Evolutionary conservation across 257 asterid genomes (phyloP), one percentile per base, ranked within the genome.

Genomic region (Linaria vulgaris): DNA sequence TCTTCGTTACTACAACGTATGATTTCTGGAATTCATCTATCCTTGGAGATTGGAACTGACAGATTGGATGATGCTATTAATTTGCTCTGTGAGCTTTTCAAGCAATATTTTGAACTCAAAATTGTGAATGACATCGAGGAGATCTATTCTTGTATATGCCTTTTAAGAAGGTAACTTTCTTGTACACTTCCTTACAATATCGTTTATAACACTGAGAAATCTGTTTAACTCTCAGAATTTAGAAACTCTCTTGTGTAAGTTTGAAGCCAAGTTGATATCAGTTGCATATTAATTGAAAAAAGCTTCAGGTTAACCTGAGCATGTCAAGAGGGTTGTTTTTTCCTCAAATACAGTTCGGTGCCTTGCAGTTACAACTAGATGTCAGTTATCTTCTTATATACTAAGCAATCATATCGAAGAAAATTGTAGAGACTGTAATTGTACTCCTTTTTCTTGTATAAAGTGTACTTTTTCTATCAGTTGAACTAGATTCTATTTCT

Each of bases 101-200:
- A 76, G 84, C 91, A 89, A 75, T 92, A 92, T 57, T 50, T 80
- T 48, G 74, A 75, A 64, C 68, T 82, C 20, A 89, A 82, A 78
- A 76, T 92, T 59, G 76, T 77, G 66, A 77, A 80, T 38, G 99
- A 92, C 70, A 73, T 92, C 44, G 99, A 92, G 81, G 99, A 92
- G 88, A 86, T 92, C 43, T 82, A 92, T 74, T 43, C 72, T 23
- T 92, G 94, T 59, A 34, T 73, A 12, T 70, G 94, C 82, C 81
- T 85, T 69, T 61, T 89, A 70, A 75, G 79, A 78, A 92, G 96
- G 97, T 89, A 77, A 44, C 41, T 39, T 25, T 23, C 17, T 20
- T 13, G n/a, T 34, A 27, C 53, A 46, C 11, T 0, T 6, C 4
- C 1, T 46, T 4, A 15, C 20, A 5, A 46, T 21, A 21, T 1